Percentiles rank a stretch among this genome's conserved stretches.
Conservation (phyloP, 441 rosid genomes). For the Eutrema salsugineum region DNA sequence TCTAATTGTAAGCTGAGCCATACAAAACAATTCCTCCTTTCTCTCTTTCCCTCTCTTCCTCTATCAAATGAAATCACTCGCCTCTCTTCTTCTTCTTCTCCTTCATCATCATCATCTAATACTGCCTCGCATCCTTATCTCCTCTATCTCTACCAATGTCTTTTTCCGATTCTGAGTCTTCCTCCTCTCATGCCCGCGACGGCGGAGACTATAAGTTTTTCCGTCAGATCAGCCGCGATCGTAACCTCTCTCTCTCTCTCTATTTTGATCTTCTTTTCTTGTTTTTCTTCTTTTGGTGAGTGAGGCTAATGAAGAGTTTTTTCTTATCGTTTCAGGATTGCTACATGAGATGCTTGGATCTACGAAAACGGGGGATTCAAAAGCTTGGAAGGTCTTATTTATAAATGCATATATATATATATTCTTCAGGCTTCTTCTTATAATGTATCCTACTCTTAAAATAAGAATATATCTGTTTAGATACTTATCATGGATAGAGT, state of each 20-base stretch:
- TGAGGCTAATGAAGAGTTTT: neutral
- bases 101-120: too few relatives aligned
- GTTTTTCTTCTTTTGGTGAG: neutral
- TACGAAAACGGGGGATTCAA: constrained; percentile 60
- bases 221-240: constrained; percentile 74
- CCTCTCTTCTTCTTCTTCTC: constrained; percentile 3
- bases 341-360: constrained; percentile 88
- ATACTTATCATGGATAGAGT: constrained; percentile 95
- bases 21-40: neutral
- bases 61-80: neutral
- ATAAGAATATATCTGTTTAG: constrained; percentile 15
- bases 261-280: neutral
- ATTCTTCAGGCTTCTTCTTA: neutral
- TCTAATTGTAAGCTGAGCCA: constrained; percentile 12
- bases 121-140: neutral
- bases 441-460: too few relatives aligned
- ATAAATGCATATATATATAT: too few relatives aligned
- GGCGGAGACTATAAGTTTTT: constrained; percentile 64
- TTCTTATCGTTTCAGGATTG: constrained; percentile 43
- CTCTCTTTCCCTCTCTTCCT: neutral
- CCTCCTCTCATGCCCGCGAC: constrained; percentile 42
- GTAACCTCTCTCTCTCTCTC: constrained; percentile 39
- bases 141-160: constrained; percentile 42
- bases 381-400: constrained; percentile 79
- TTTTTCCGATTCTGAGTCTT: constrained; percentile 61